Evolutionary conservation across 208 protist genomes (phyloP).

Genomic region (Angomonas deanei): DNA sequence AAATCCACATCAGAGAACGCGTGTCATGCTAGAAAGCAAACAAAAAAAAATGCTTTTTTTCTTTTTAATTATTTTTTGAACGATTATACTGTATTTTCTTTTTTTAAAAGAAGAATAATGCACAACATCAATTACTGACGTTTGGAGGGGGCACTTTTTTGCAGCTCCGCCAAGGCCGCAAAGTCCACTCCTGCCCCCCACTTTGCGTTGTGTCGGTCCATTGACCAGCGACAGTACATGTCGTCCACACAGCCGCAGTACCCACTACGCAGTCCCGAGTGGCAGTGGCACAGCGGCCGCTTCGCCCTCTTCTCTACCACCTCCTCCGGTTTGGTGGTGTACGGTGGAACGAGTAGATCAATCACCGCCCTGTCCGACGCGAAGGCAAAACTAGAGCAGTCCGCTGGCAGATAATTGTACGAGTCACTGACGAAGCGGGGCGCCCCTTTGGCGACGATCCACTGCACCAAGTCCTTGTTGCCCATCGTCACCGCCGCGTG

Average conservation of each 20-base stretch:
- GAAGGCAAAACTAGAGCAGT: slow-evolving; percentile 1
- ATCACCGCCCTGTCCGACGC: not conserved
- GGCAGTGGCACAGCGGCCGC: slow-evolving; percentile 49
- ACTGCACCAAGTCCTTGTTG: slow-evolving; percentile 62
- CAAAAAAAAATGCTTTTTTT: slow-evolving; percentile 7
- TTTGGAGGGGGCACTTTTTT: no score
- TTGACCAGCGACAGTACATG: slow-evolving; percentile 79
- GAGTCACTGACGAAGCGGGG: slow-evolving; percentile 66
- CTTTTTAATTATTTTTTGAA: not conserved
- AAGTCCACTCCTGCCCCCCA: slow-evolving; percentile 70
- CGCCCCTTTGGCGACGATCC: slow-evolving; percentile 66
- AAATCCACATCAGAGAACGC: not conserved
- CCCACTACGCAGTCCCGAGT: slow-evolving; percentile 44
- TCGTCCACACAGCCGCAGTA: slow-evolving; percentile 87
- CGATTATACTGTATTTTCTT: slow-evolving; percentile 3
- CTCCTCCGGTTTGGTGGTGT: not conserved
- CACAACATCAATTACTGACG: no score
- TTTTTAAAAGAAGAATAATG: no score
- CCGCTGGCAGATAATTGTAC: slow-evolving; percentile 6
- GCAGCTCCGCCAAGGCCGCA: not conserved
- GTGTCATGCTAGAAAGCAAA: no score
- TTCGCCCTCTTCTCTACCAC: not conserved
- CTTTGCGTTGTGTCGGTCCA: slow-evolving; percentile 49
- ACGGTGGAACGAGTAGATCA: not conserved
- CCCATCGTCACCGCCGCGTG: slow-evolving; percentile 76